Base-by-base conservation (phyloP, 2,329 filamentous ascomycete genomes). In the Sarocladium kiliense region DNA sequence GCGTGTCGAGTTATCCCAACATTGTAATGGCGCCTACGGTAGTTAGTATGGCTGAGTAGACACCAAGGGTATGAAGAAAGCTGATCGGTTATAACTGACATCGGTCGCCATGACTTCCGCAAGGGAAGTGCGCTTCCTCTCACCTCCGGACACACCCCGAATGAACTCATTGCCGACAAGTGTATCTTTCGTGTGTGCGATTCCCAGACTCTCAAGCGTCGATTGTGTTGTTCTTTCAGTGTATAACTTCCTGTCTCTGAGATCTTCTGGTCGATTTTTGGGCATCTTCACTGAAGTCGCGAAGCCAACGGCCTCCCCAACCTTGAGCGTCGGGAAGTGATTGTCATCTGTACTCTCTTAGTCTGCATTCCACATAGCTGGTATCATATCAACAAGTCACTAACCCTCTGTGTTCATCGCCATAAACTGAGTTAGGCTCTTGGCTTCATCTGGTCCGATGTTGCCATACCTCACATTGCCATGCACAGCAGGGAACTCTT, bases 71-170 rank as follows among this genome's bases (percentile, higher is more conserved):
- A 5, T 5, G 11, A 25, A 3, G 16, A 19, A 11, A 9, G 21
- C 18, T 4, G 19, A 23, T 23, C 21, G n/a, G 19, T n/a, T 23
- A 3, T 21, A 5, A n/a, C 18, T 50, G 12, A 30, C 16, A 7
- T 77, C 73, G 0, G 80, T 80, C 0, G 82, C 78, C 56, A 88
- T 66, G 10, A 77, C 79, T 62, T 89, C 86, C 3, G 85, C 79
- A 53, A 89, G 87, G 1, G 82, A 86, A 0, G 88, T 84, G 59
- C 86, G 78, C 68, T 88, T 88, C 5, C 85, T 71, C 66, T 89
- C 85, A 27, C 86, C 86, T 25, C 85, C 86, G 16, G 80, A 85
- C 0, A 89, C 82, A 61, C 87, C 85, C 3, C 85, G 77, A 0
- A 87, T 74, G 57, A 78, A 86, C 36, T 83, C 83, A 57, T 88